These are phyloP conservation scores for Cucurbita pepo DNA, from an alignment of 306 rosid genomes.

Conservation along the genomic window DNA sequence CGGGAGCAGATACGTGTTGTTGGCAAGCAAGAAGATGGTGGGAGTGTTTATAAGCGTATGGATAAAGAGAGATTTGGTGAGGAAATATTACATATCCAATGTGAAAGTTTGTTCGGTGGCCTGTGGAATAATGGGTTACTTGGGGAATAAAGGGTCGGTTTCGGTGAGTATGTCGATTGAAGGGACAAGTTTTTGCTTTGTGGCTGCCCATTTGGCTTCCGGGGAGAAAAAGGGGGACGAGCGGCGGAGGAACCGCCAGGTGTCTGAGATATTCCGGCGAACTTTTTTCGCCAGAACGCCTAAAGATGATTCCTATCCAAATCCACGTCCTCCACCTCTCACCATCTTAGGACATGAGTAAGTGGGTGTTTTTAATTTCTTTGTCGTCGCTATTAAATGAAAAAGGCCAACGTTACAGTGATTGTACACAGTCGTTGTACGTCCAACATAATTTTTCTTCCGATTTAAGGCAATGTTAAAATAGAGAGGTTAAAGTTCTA, in stretches of 20 bases:
- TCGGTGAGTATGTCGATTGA: conserved; percentile 80
- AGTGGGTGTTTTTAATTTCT: conserved; percentile 17
- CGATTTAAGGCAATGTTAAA: neutral
- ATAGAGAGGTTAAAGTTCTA: neutral
- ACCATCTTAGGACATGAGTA: conserved; percentile 88
- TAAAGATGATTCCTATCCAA: conserved; percentile 17
- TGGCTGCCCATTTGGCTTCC: conserved; percentile 73
- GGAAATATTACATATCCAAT: conserved; percentile 40
- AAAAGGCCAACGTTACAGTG: neutral
- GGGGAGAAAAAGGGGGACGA: conserved; percentile 87
- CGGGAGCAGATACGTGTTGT: conserved; percentile 27
- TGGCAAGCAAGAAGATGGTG: conserved; percentile 93
- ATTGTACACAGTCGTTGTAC: neutral
- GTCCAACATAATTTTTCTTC: neutral
- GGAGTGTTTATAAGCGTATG: conserved; percentile 84
- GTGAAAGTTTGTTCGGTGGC: conserved; percentile 80
- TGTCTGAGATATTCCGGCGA: conserved; percentile 61
- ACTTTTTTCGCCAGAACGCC: conserved; percentile 39
- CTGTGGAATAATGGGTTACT: conserved; percentile 91
- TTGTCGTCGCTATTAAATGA: neutral
- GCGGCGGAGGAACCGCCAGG: conserved; percentile 64
- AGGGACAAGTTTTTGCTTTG: conserved; percentile 87
- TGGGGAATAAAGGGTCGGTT: conserved; percentile 88
- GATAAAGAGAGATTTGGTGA: conserved; percentile 43
- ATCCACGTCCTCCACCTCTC: conserved; percentile 24